Evolutionary conservation across 352 stramenopile species (phyloP), one percentile per base, ranked within the genome.

Genomic region (Globisporangium nunn): DNA sequence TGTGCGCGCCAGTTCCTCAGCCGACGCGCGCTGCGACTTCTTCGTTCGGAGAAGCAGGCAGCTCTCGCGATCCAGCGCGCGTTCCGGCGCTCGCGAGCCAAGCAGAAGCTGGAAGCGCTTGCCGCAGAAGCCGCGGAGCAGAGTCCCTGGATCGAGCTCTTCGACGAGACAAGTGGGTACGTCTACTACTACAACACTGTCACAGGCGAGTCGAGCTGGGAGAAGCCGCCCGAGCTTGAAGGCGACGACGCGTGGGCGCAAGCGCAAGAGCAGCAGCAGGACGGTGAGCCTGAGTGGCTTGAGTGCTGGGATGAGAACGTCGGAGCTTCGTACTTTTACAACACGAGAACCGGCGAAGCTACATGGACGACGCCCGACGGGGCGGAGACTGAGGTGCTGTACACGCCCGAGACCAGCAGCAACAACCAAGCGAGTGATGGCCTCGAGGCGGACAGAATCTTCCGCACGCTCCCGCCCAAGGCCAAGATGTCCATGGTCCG

Each of bases 231-330:
- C 3, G 47, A 52, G 6, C 23, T 55, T 30, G 33, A 33, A 11
- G 14, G 35, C 0, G 7, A 12, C 3, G 10, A 12, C 3, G 10
- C 37, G 37, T 17, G 37, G 51, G 37, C 40, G 46, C 10, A 39
- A 29, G 49, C 2, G 5, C 17, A 55, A 8, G 50, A 67, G 50
- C 33, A 18, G 31, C 52, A 4, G 5, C 17, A 57, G 12, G 50
- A 67, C 6, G 59, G 58, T 2, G 62, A 72, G 6, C 43, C 39
- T 18, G 76, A 85, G 37, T 89, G 79, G 79, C 65, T 87, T 52
- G 77, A 87, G 64, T 87, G 78, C 63, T 89, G 79, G 77, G 79
- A 89, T 57, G 79, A 86, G 40, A 85, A 75, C 54, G 74, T 78
- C 7, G 77, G 68, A 1, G 62, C 76, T 28, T 72, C 68, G 43